Base-by-base conservation (phyloP, 2,329 filamentous ascomycete genomes). In the Talaromyces sp. region DNA sequence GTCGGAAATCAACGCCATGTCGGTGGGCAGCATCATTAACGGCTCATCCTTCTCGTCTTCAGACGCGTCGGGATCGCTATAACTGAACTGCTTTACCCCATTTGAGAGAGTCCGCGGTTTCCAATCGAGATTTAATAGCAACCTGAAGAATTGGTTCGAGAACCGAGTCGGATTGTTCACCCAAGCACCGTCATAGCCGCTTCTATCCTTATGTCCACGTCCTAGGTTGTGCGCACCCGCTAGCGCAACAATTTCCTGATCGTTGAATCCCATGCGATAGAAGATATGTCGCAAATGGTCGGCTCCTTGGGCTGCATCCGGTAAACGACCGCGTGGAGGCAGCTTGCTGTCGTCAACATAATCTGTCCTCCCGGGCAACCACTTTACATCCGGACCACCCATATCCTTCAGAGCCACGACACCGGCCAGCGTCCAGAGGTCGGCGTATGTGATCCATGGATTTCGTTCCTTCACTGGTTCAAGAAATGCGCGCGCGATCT, bases 1-100 rank as follows among this genome's bases (percentile, higher is more conserved):
- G 62, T 87, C 84, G 1, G 77, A 73, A 3, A 80, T 70, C 39
- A 87, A 73, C 4, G 83, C 80, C 65, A 87, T 80, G 66, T 87
- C 84, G 2, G 84, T 85, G 0, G 84, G 84, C 66, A 87, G 67
- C 84, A 87, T 87, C 84, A 87, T 87, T 41, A 87, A 72, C 57
- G 81, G 80, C 59, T 80, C 79, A 45, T 79, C 78, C 39, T 67
- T 68, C 63, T 75, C 75, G 56, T 73, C 72, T 19, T 63, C 63
- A 8, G 63, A 57, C 15, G 69, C 66, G 63, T 85, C 81, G 48
- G 84, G 81, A 61, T 85, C 83, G 50, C 79, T 78, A 64, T 83
- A 83, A 45, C 81, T 79, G 67, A 84, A 87, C 71, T 86, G 83
- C 56, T 75, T 71, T 17, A 82, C 66, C 0, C 82, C 82, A 61